Evolutionary conservation across 2,329 filamentous ascomycete species (phyloP).

Genomic region (Pyrenophora graminea): DNA sequence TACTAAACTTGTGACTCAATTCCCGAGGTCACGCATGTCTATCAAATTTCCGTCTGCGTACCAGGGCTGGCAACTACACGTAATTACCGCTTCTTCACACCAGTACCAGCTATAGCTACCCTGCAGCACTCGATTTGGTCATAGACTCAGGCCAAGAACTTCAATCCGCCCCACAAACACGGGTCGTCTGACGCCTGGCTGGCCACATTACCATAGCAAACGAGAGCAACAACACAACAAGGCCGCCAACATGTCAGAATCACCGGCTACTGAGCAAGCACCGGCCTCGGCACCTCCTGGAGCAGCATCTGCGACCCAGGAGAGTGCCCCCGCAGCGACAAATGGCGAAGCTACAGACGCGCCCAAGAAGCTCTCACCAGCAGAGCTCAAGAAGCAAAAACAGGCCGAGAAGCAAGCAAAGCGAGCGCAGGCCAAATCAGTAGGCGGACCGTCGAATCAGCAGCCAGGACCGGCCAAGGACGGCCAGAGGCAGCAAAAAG

Average conservation of each 20-base stretch:
- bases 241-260: constrained; percentile 32
- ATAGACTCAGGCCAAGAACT: background rate
- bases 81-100: constrained; percentile 2
- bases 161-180: constrained; percentile 15
- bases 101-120: background rate
- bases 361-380: constrained; percentile 66
- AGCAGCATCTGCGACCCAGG: constrained; percentile 16
- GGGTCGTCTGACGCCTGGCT: constrained; percentile 5
- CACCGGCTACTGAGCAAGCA: constrained; percentile 22
- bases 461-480: constrained; percentile 39
- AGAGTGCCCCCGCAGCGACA: constrained; percentile 16
- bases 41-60: constrained; percentile 20
- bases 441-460: constrained; percentile 39
- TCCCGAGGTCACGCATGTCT: constrained; percentile 10
- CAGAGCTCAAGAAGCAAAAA: constrained; percentile 83
- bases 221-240: background rate
- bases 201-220: constrained; percentile 7
- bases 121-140: background rate
- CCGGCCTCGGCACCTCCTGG: constrained; percentile 12
- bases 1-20: constrained; percentile 25
- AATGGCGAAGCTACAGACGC: constrained; percentile 31
- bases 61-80: constrained; percentile 8
- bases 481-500: constrained; percentile 43
- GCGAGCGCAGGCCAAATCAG: constrained; percentile 69
- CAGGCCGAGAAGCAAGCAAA: constrained; percentile 91